Conservation (phyloP, 768 basidiomycete species). For the Kockovaella imperatae region DNA sequence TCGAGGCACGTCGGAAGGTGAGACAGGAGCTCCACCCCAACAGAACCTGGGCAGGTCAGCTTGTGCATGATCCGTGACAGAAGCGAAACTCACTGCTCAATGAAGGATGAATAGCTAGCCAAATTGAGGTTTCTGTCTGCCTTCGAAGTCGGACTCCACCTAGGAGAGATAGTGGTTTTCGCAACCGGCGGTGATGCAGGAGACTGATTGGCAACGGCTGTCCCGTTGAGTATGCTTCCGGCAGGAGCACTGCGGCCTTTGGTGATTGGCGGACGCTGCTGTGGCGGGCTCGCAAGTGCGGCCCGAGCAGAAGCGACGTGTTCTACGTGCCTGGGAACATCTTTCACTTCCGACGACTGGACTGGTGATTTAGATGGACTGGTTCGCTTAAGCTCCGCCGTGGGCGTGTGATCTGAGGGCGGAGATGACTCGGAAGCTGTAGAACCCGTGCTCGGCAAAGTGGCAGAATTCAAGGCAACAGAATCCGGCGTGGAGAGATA, state of each 20-base stretch:
- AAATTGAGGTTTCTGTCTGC: conserved; percentile 9
- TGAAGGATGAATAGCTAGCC: conserved; percentile 34
- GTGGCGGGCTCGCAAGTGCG: conserved; percentile 6
- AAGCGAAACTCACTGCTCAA: conserved; percentile 40
- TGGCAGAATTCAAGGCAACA: background rate
- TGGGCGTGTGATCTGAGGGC: background rate
- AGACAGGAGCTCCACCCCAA: conserved; percentile 31
- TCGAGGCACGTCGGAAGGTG: conserved; percentile 2
- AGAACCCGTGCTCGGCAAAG: background rate
- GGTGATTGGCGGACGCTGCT: too few species aligned
- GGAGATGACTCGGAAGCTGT: background rate
- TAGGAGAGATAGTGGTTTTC: conserved; percentile 12
- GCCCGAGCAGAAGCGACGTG: conserved; percentile 10
- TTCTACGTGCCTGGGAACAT: background rate
- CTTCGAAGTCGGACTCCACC: conserved; percentile 17
- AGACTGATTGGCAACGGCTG: conserved; percentile 12
- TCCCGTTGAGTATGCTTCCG: background rate
- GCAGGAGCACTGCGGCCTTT: background rate
- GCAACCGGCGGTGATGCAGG: conserved; percentile 31
- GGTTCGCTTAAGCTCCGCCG: background rate
- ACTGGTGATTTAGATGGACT: background rate
- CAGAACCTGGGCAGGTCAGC: conserved; percentile 30
- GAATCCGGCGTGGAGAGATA: background rate
- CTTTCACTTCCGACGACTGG: too few species aligned
- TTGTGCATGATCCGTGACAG: background rate